Evolutionary conservation across 2,329 filamentous ascomycete genomes (phyloP), one percentile per base, ranked within the genome.

Genomic region (Ilyonectria mors-panacis): DNA sequence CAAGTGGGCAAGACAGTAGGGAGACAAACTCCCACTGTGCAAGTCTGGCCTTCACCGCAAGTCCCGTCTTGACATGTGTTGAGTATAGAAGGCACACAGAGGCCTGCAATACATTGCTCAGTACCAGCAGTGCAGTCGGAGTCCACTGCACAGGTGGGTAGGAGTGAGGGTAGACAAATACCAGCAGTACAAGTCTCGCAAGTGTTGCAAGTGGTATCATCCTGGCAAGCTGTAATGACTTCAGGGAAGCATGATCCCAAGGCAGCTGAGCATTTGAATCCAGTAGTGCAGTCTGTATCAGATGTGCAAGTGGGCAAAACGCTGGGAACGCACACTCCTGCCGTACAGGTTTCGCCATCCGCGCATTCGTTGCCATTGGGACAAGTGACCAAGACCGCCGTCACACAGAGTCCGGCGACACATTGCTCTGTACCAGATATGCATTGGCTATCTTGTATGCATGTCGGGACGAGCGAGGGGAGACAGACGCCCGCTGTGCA

Each of bases 221-320:
- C n/a, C 6, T 44, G n/a, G 13, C 63, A 65, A 15, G n/a, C 23
- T 10, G 63, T 57, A 39, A 65, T 56, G 7, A 65, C 33, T 17
- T 57, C 51, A 2, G 63, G 57, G 2, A 65, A 57, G 35, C 63
- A 65, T 35, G 30, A 21, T 4, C 37, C 21, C 2, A 56, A 17
- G 21, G 26, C 26, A 2, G 50, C 23, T 5, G 55, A 45, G n/a
- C 63, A 65, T n/a, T 42, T 9, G 6, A 42, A n/a, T 9, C 61
- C 60, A 35, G 6, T 53, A 0, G 60, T 42, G 3, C 60, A 63
- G 10, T 17, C 23, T 6, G 53, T 26, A 17, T 51, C 45, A 13
- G 33, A 23, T n/a, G 30, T 45, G 19, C 60, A 63, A 6, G 30
- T 39, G 3, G 37, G 37, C 37, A 39, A 39, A 13, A 39, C 5